Evolutionary conservation across 257 asterid species (phyloP).

Genomic region (Paulownia fortunei): DNA sequence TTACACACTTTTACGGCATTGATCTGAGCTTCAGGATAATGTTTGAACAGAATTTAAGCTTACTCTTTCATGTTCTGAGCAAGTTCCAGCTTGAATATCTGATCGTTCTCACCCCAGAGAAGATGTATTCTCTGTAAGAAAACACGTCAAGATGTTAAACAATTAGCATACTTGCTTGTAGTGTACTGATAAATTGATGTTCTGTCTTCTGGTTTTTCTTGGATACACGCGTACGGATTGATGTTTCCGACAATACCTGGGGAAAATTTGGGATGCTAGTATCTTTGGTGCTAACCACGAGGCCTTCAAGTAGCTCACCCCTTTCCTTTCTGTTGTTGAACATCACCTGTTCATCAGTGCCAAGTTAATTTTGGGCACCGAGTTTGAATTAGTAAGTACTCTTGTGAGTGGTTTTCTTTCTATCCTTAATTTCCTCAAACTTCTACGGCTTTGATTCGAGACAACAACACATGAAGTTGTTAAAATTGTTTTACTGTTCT

Average conservation of each 20-base stretch:
- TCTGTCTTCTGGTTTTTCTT: neutral
- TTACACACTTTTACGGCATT: no score
- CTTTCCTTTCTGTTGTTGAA: conserved; percentile 86
- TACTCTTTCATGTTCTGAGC: conserved; percentile 85
- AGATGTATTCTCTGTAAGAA: conserved; percentile 77
- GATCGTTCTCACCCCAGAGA: conserved; percentile 93
- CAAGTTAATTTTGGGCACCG: neutral
- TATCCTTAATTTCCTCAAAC: no score
- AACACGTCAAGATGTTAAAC: neutral
- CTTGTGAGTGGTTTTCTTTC: no score
- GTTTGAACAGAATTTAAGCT: conserved; percentile 29
- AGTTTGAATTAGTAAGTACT: neutral
- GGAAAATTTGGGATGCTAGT: conserved; percentile 58
- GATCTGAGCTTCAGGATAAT: no score
- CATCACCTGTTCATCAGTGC: conserved; percentile 66
- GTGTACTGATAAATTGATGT: neutral
- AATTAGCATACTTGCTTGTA: neutral
- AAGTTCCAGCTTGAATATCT: conserved; percentile 71
- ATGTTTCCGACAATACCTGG: conserved; percentile 48
- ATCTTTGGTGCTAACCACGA: conserved; percentile 74
- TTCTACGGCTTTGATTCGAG: no score
- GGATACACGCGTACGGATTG: neutral
- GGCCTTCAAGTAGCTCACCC: conserved; percentile 82
- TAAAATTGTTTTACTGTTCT: no score
- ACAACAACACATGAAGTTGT: no score